Base-by-base conservation (phyloP, 2,329 filamentous ascomycete species). In the Talaromyces sp. region DNA sequence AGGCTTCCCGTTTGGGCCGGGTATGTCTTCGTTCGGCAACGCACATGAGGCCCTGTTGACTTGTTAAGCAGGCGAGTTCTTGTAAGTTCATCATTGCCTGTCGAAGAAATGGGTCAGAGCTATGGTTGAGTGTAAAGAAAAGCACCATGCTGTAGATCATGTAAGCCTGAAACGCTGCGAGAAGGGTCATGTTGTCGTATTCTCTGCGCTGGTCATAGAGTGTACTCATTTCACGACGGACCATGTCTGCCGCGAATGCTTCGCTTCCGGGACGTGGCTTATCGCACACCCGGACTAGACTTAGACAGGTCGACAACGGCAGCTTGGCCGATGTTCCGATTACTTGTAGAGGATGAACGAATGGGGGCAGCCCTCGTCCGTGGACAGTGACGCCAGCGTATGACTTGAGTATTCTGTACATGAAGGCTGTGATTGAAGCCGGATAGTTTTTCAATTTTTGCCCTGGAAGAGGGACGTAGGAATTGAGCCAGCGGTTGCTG, bases 81-180 rank as follows among this genome's bases (percentile, higher is more conserved):
- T 84, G 82, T 1, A 85, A 74, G 11, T 79, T 80, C 60, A 83
- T 79, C 69, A 84, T 79, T 2, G 75, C 73, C 12, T 78, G 73
- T 12, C 79, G 77, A 5, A 79, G 69, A 37, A 79, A 75, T 0
- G 74, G 65, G 11, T 66, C 61, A 0, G 67, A 55, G n/a, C 66
- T 65, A 9, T 69, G 66, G 0, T 66, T 66, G 1, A 75, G 65
- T 0, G 69, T 69, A 60, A 83, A 83, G 66, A 82, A 83, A 2
- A 82, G 56, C 2, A 81, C 73, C 68, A 85, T 77, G 1, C 76
- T 69, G 64, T 84, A 84, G n/a, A 84, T 75, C 2, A 86, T 70
- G 67, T 83, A 84, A 0, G 82, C 80, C 65, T 86, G 83, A 42
- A 84, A 83, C 1, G 78, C 72, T 0, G 77, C 75, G 0, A 85